These are phyloP conservation scores for Rhododendron kiyosumense DNA, from an alignment of 148 eudicot species.

Conservation along the genomic window DNA sequence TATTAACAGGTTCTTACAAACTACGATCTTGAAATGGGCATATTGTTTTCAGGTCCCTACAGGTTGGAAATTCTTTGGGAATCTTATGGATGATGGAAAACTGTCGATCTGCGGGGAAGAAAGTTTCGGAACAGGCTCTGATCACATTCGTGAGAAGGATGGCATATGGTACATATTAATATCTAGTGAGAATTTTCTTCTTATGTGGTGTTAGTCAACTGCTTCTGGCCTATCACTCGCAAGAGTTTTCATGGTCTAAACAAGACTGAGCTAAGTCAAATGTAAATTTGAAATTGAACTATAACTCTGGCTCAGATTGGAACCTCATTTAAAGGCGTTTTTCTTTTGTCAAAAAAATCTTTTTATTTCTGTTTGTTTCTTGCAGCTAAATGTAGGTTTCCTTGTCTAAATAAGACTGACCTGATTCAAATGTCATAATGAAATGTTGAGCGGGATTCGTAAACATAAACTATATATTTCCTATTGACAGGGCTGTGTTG, in stretches of 20 bases:
- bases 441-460: not conserved
- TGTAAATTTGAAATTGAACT: not conserved
- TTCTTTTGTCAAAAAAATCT: not conserved
- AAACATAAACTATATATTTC: not conserved
- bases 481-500: conserved; percentile 77
- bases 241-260: not conserved
- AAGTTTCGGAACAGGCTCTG: conserved; percentile 99
- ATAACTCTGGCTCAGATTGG: not conserved
- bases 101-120: conserved; percentile 97
- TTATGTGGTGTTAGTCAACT: not conserved
- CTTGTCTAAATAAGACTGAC: not conserved
- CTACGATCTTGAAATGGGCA: not conserved
- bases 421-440: not conserved
- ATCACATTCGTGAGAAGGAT: conserved; percentile 98
- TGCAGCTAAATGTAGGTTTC: not conserved
- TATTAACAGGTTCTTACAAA: not conserved
- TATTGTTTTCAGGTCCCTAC: conserved; percentile 76
- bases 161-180: conserved; percentile 75
- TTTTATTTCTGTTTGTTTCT: not conserved
- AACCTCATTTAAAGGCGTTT: not conserved
- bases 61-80: conserved; percentile 99
- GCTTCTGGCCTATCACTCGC: not conserved
- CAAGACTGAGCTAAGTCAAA: not conserved
- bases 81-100: conserved; percentile 94
- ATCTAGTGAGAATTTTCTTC: not conserved